These are phyloP conservation scores for Diphasiastrum complanatum DNA, from an alignment of 83 land plant species.

Conservation along the genomic window DNA sequence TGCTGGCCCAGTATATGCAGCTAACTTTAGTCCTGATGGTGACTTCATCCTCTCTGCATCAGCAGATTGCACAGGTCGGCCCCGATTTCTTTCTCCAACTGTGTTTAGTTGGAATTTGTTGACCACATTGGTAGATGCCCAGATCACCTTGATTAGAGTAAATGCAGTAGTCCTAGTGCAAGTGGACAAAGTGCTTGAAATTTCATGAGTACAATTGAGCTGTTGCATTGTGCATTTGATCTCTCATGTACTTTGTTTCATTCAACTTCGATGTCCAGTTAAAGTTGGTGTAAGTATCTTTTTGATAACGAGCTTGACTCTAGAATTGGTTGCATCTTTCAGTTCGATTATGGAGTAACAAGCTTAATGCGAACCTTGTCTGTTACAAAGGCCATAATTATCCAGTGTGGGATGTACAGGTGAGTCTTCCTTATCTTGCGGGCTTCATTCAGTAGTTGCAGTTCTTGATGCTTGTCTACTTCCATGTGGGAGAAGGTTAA, in stretches of 20 bases:
- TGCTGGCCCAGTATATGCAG: constrained; percentile 89
- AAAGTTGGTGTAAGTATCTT: too few species aligned
- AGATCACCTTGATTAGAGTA: background rate
- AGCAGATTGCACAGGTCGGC: constrained; percentile 84
- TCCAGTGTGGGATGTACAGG: constrained; percentile 99
- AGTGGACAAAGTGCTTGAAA: too few species aligned
- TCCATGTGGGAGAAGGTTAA: too few species aligned
- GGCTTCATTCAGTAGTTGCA: background rate
- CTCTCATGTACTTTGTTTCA: background rate
- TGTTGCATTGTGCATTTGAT: background rate
- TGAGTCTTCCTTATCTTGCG: constrained; percentile 15
- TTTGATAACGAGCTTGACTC: background rate
- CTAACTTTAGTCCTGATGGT: constrained; percentile 82
- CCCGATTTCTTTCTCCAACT: too few species aligned
- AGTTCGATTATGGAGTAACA: constrained; percentile 95
- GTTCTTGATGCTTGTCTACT: background rate
- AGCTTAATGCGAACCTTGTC: constrained; percentile 84
- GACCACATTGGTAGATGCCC: too few species aligned
- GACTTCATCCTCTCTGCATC: constrained; percentile 85
- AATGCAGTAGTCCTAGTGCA: background rate
- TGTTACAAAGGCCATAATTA: constrained; percentile 98
- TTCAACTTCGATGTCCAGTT: too few species aligned
- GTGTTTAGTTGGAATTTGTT: too few species aligned
- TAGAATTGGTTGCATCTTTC: constrained; percentile 18
- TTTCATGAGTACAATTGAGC: too few species aligned